These are phyloP conservation scores for Phytophthora brassicae DNA, from an alignment of 352 stramenopile species.

Conservation along the genomic window DNA sequence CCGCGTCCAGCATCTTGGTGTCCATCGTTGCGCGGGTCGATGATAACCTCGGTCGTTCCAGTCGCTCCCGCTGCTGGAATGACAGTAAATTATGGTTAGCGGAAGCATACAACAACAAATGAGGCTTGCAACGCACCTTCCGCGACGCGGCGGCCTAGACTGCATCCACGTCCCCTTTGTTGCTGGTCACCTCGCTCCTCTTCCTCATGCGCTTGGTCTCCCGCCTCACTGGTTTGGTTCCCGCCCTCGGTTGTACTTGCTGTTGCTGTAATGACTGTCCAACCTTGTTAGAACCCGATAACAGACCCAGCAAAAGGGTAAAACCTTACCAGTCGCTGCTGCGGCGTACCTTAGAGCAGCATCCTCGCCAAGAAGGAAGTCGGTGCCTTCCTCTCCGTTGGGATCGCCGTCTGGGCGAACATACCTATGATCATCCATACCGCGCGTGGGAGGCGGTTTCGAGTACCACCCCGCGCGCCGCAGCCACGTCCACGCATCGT, in stretches of 20 bases:
- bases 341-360: not conserved
- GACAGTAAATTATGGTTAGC: too few species aligned
- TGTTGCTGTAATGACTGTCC: not conserved
- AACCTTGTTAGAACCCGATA: not conserved
- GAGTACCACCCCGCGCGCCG: not conserved
- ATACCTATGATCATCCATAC: not conserved
- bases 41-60: too few species aligned
- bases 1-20: too few species aligned
- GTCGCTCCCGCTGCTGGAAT: too few species aligned
- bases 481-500: not conserved
- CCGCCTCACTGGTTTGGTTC: not conserved
- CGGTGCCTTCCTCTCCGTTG: not conserved
- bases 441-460: not conserved
- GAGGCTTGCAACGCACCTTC: too few species aligned
- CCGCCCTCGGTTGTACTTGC: not conserved
- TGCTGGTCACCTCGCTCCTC: not conserved
- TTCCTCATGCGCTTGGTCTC: not conserved
- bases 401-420: not conserved
- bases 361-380: not conserved
- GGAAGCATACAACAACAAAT: too few species aligned
- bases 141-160: too few species aligned
- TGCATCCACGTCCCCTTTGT: not conserved
- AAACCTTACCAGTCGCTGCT: not conserved
- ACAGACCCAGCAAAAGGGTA: not conserved
- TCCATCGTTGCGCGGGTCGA: too few species aligned